Evolutionary conservation across 176 grass and related monocot genomes (phyloP), one percentile per base, ranked within the genome.

Genomic region (Juncus effusus): DNA sequence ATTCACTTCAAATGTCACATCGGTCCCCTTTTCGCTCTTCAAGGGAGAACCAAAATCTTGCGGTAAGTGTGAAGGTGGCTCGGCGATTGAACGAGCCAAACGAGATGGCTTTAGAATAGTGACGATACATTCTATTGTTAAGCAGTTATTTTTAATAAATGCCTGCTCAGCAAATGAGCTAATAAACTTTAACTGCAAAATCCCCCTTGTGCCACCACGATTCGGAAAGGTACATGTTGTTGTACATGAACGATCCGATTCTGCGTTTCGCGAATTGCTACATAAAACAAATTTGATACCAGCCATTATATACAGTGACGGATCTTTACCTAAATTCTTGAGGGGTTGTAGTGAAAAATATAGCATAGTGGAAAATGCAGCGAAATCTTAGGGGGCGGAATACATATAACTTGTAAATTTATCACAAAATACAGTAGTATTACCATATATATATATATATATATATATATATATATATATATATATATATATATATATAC

Each of bases 51-150:
- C 62, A 2, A 84, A 28, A 10, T 84, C 54, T 2, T 35, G 16
- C 2, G 10, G 15, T 50, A 84, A 1, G 44, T 47, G 6, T 14
- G 42, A 41, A 56, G 40, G 59, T 1, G 10, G 61, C 28, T 59
- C 2, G 3, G n/a, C 60, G 2, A 59, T 10, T 28, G 28, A 50
- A 5, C 44, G 44, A 47, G 16, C 39, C 2, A 1, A 42, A 49
- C 4, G 39, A 3, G 0, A 3, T 0, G 63, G 54, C 2, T 15
- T 42, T 50, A 67, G 13, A 39, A 80, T 47, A 2, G 16, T 65
- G 63, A 80, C 6, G 12, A 45, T 67, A 63, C 69, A 80, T 60
- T 72, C 13, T 49, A 79, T 61, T 16, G 42, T 42, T 41, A 79
- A 56, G 0, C 40, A 58, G 12, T 80, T 69, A 13, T 60, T 9